These are phyloP conservation scores for Fusarium musae DNA, from an alignment of 2,329 filamentous ascomycete genomes.

Conservation along the genomic window DNA sequence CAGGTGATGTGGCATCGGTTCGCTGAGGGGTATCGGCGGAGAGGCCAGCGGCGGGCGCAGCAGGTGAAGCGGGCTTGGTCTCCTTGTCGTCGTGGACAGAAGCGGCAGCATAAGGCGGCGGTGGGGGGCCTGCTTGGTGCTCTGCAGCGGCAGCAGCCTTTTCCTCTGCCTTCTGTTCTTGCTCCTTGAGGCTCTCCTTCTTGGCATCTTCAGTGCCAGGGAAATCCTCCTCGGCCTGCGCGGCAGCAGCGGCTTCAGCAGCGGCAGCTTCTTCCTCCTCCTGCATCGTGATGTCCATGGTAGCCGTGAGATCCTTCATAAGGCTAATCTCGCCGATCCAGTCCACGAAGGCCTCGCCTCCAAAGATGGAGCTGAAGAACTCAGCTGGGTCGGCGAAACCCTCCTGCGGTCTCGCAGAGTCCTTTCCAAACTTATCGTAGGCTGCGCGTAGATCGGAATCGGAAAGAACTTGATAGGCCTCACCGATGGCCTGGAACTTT, in stretches of 20 bases:
- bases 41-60: constrained; percentile 28
- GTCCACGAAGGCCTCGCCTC: constrained; percentile 93
- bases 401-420: constrained; percentile 87
- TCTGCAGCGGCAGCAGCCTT: constrained; percentile 42
- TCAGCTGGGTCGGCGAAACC: constrained; percentile 96
- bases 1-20: constrained; percentile 53
- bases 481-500: constrained; percentile 89
- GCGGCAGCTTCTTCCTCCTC: constrained; percentile 73
- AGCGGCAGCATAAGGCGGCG: constrained; percentile 53
- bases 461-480: constrained; percentile 83
- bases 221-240: constrained; percentile 64
- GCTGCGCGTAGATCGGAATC: constrained; percentile 86
- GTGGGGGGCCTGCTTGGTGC: constrained; percentile 43
- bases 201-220: constrained; percentile 68
- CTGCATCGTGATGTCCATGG: constrained; percentile 96
- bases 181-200: constrained; percentile 63
- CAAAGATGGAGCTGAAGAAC: constrained; percentile 99
- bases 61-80: constrained; percentile 43
- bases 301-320: constrained; percentile 97
- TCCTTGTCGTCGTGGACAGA: constrained; percentile 53
- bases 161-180: constrained; percentile 42
- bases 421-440: constrained; percentile 98
- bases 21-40: constrained; percentile 41
- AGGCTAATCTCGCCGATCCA: constrained; percentile 98
- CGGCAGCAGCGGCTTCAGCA: constrained; percentile 63